Base-by-base conservation (phyloP, 2,329 filamentous ascomycete species). In the Clarireedia paspali region DNA sequence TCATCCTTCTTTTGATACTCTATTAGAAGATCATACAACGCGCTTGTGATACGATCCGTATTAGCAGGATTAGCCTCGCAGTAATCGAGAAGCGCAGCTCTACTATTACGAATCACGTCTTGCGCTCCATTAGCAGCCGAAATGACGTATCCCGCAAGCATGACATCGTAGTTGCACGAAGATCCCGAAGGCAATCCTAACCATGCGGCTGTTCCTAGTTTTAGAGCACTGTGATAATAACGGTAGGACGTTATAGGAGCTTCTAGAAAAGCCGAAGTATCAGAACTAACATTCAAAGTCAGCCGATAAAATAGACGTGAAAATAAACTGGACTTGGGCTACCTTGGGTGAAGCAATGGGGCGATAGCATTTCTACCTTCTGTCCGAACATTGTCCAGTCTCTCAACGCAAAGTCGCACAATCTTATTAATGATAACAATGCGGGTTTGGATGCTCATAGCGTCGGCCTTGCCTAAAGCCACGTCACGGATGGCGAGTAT, bases 331-430 rank as follows among this genome's bases (percentile, higher is more conserved):
- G 9, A 6, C 1, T 7, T n/a, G 20, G 42, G 48, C 0, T 5
- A 56, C 54, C 30, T 40, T 42, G 39, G 36, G 12, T 40, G 17
- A 23, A 54, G 63, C 23, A 74, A 64, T 47, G 79, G 61, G 4
- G 72, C 71, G 47, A 85, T 64, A 9, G 77, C 77, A 34, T 74
- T 71, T 59, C 86, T 83, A 1, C 85, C 87, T 60, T 83, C 79
- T 0, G 81, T 74, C 24, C 94, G 83, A 17, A 97, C 87, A 60
- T 89, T 88, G 70, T 97, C 92, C 2, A 97, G 78, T 68, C 95
- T 96, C 71, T 99, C 94, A 0, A 88, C 82, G 2, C 90, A 85
- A 14, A 97, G 77, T 1, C 91, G 81, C 34, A 89, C 74, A 2
- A 78, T 46, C 26, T 56, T 59, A 6, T 59, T 56, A 46, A 60